phyloP scores from a whole-genome alignment of 2,329 filamentous ascomycete species.

The Aureobasidium sp. region DNA sequence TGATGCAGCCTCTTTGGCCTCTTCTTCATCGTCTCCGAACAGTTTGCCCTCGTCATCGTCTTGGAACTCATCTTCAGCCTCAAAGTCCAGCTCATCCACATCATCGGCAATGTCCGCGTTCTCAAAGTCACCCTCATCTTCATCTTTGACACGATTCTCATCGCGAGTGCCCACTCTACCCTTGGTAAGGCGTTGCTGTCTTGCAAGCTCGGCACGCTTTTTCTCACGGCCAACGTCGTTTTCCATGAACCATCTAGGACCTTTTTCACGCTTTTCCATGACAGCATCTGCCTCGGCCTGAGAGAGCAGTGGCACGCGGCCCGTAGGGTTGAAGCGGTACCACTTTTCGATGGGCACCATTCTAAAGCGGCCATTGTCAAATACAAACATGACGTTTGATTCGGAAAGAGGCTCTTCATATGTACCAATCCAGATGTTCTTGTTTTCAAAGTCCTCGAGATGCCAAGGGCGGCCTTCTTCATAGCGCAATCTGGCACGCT shows the following conservation, averaged over 20 bases:
- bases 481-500: conserved; percentile 61
- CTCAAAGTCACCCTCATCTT: conserved; percentile 36
- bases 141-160: conserved; percentile 28
- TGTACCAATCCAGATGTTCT: conserved; percentile 85
- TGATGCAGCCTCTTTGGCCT: conserved; percentile 56
- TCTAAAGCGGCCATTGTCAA: conserved; percentile 61
- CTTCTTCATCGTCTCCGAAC: conserved; percentile 75
- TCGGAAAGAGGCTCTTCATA: conserved; percentile 87
- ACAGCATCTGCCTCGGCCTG: conserved; percentile 79
- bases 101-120: conserved; percentile 46
- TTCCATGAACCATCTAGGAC: conserved; percentile 73
- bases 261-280: conserved; percentile 70
- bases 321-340: conserved; percentile 77
- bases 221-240: conserved; percentile 33
- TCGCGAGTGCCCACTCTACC: conserved; percentile 36
- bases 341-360: conserved; percentile 93
- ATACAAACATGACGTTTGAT: conserved; percentile 68
- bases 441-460: conserved; percentile 90
- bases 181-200: conserved; percentile 49
- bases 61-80: conserved; percentile 65
- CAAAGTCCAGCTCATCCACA: conserved; percentile 60
- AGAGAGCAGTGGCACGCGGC: conserved; percentile 56
- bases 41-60: conserved; percentile 77
- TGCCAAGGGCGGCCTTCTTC: conserved; percentile 97
- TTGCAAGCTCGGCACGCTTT: conserved; percentile 19